These are phyloP conservation scores for Areca catechu DNA, from an alignment of 176 grass and related monocot species.

Conservation along the genomic window DNA sequence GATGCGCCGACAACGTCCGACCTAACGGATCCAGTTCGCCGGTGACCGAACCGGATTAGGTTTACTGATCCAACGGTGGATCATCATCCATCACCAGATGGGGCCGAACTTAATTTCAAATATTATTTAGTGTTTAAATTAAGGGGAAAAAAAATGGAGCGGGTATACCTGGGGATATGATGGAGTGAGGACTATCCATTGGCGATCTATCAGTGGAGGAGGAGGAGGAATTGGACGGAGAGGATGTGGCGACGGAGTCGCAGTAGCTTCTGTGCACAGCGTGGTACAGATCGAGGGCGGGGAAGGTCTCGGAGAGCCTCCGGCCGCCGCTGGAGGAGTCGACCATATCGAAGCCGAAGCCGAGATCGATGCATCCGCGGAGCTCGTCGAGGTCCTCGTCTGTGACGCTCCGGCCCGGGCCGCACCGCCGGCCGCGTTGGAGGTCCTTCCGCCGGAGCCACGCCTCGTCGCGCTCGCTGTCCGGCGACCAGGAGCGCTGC, in stretches of 20 bases:
- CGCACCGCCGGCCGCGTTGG: conserved; percentile 15
- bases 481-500: conserved; percentile 84
- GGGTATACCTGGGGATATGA: conserved; percentile 44
- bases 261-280: conserved; percentile 22
- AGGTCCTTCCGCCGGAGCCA: conserved; percentile 58
- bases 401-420: conserved; percentile 38
- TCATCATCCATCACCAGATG: too few relatives aligned
- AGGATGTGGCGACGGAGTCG: not conserved
- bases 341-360: conserved; percentile 38
- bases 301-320: conserved; percentile 46
- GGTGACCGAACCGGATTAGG: too few relatives aligned
- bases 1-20: too few relatives aligned
- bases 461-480: conserved; percentile 58
- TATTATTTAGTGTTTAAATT: too few relatives aligned
- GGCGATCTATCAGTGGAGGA: conserved; percentile 23
- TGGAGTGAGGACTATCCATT: conserved; percentile 49
- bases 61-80: too few relatives aligned
- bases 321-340: not conserved
- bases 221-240: not conserved
- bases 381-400: conserved; percentile 82
- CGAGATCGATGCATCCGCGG: conserved; percentile 73
- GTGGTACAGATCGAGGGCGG: conserved; percentile 57
- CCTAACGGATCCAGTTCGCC: too few relatives aligned
- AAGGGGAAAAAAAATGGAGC: too few relatives aligned
- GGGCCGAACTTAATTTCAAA: too few relatives aligned